Base-by-base conservation (phyloP, 2,329 filamentous ascomycete species). In the Claviceps paspali region DNA sequence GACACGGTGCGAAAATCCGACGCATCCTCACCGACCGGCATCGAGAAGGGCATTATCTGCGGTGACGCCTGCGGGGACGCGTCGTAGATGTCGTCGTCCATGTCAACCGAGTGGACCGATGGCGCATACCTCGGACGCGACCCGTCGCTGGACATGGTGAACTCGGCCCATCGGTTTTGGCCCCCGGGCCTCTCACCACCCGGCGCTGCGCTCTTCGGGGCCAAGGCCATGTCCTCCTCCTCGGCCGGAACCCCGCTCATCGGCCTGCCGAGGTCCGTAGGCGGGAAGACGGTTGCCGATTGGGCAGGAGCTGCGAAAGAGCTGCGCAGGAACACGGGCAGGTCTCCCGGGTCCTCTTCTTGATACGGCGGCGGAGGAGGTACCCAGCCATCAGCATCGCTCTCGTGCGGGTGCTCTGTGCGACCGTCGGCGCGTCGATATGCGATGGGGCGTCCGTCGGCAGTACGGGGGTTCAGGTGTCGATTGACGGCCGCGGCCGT, bases 321-420 rank as follows among this genome's bases (percentile, higher is more conserved):
- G 36, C 70, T 65, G 22, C 71, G 68, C 43, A 76, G 45, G 43
- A 76, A 76, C 2, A 60, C 65, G 2, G 72, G 71, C 38, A 72
- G 44, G 46, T 73, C 70, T 8, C 63, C 64, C 1, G 71, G 70
- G 33, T 74, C 70, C 0, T 81, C 76, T 38, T 73, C 71, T 29
- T 76, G 73, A 48, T 92, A 92, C 1, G 82, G 82, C 3, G 84
- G 84, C 7, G 84, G 84, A 5, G 84, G 84, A 5, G 83, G 82
- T 4, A 86, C 80, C 84, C 84, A 92, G 48, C 87, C 84, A 49
- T 91, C 84, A 4, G 83, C 82, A 52, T 91, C 83, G 44, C 82
- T 88, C 56, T 91, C 83, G 54, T 91, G 82, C 4, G 83, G 83
- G 47, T 85, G 69, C 49, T 87, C 79, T 29, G 72, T 65, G 29